Conservation (phyloP, 306 rosid species). For the Phaseolus lunatus region DNA sequence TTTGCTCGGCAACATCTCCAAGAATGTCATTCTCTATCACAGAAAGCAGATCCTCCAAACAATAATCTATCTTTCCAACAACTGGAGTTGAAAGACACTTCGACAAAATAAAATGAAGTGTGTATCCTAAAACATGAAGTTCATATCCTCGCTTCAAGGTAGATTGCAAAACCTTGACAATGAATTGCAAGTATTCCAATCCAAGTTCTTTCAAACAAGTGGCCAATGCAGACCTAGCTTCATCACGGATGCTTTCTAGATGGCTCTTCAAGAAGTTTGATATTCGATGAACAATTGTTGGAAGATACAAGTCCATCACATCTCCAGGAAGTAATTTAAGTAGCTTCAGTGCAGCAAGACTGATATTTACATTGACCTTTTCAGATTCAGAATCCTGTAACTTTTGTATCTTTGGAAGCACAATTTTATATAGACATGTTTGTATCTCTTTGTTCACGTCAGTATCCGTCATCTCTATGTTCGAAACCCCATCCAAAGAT, state of each 20-base stretch:
- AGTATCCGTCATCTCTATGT: constrained; percentile 39
- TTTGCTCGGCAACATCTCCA: constrained; percentile 92
- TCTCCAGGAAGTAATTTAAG: constrained; percentile 86
- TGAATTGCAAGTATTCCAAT: constrained; percentile 79
- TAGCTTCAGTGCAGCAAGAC: constrained; percentile 83
- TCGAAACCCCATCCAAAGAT: constrained; percentile 51
- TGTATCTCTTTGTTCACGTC: constrained; percentile 62
- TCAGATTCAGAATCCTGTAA: constrained; percentile 78
- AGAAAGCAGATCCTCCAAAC: constrained; percentile 83
- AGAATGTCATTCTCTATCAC: constrained; percentile 81
- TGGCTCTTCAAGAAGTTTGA: constrained; percentile 85
- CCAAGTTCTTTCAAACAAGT: constrained; percentile 95
- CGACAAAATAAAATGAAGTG: constrained; percentile 76
- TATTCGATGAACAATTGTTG: constrained; percentile 78
- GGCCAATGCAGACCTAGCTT: constrained; percentile 89
- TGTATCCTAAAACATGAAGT: constrained; percentile 91
- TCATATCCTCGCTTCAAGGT: constrained; percentile 89
- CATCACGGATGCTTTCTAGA: constrained; percentile 87
- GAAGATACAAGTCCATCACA: constrained; percentile 83
- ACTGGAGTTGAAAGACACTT: constrained; percentile 68
- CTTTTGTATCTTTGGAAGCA: constrained; percentile 86
- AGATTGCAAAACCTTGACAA: constrained; percentile 72
- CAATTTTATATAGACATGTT: constrained; percentile 64
- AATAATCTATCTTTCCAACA: constrained; percentile 80
- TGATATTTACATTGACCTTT: constrained; percentile 74